Percentiles rank a stretch among this genome's conserved stretches.
These are phyloP conservation scores for Tricholoma hemisulphureum DNA, from an alignment of 768 basidiomycete genomes.

Conservation along the genomic window DNA sequence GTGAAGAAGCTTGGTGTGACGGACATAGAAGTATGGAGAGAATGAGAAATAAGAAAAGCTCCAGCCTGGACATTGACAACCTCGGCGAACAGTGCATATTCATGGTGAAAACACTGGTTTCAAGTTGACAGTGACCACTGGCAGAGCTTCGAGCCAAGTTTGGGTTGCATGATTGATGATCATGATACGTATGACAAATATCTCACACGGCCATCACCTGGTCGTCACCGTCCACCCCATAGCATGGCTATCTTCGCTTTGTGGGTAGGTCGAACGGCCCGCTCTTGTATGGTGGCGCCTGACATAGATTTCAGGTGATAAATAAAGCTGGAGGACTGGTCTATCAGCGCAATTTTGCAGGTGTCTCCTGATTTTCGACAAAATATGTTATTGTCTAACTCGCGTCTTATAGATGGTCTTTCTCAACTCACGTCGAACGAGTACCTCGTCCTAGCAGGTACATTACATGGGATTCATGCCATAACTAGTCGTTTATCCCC, in stretches of 20 bases:
- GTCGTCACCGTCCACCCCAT: slow-evolving; percentile 3
- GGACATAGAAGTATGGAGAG: slow-evolving; percentile 27
- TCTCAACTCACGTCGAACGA: slow-evolving; percentile 90
- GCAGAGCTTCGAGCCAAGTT: no score
- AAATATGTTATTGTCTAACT: slow-evolving; percentile 1
- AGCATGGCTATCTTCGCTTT: slow-evolving; percentile 77
- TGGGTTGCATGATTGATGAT: no score
- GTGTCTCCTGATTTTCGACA: slow-evolving; percentile 39
- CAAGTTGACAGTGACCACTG: neutral
- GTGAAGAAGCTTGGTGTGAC: slow-evolving; percentile 35
- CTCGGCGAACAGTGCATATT: neutral
- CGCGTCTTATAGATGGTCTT: slow-evolving; percentile 71
- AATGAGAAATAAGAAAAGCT: slow-evolving; percentile 19
- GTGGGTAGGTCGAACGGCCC: slow-evolving; percentile 55
- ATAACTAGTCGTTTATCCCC: slow-evolving; percentile 92
- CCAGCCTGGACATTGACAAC: neutral
- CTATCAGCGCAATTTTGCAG: slow-evolving; percentile 89
- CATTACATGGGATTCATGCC: slow-evolving; percentile 97
- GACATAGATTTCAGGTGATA: slow-evolving; percentile 63
- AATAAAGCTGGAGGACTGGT: slow-evolving; percentile 98
- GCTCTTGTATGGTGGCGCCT: neutral
- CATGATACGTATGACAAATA: no score
- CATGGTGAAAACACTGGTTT: neutral
- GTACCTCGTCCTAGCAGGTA: slow-evolving; percentile 93
- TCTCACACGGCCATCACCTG: neutral